Evolutionary conservation across 2,329 filamentous ascomycete genomes (phyloP).

Genomic region (Clonostachys sp.): DNA sequence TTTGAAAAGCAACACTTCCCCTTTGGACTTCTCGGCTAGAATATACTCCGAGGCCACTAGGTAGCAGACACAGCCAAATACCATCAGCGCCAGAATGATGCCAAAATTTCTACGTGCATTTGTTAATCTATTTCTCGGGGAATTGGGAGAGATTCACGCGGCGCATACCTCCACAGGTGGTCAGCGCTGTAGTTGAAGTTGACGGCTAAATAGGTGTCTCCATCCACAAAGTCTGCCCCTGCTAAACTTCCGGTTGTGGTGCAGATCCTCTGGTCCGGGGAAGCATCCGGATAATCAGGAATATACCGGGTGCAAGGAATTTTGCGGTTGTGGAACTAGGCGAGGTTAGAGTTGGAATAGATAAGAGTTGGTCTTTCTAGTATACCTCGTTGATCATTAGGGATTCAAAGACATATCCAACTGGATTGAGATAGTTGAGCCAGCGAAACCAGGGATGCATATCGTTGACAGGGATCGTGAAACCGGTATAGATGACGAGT

Average conservation of each 20-base stretch:
- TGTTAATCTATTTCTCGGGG: too few relatives aligned
- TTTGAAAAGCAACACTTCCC: conserved; percentile 53
- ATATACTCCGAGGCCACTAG: conserved; percentile 36
- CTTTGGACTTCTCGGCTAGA: conserved; percentile 42
- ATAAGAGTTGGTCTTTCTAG: too few relatives aligned
- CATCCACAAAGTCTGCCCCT: conserved; percentile 46
- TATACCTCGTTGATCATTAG: conserved; percentile 80
- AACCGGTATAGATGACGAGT: conserved; percentile 44
- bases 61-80: conserved; percentile 33
- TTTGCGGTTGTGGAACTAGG: conserved; percentile 30
- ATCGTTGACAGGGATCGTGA: conserved; percentile 30
- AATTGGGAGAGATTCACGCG: too few relatives aligned
- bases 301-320: conserved; percentile 47
- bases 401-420: conserved; percentile 75
- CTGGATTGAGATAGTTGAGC: conserved; percentile 41
- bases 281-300: conserved; percentile 26
- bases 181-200: conserved; percentile 51
- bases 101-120: conserved; percentile 41
- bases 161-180: conserved; percentile 36
- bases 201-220: conserved; percentile 49
- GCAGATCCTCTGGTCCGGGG: conserved; percentile 44
- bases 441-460: conserved; percentile 35
- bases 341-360: conserved; percentile 21
- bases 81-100: conserved; percentile 53
- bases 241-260: conserved; percentile 53